Percentiles rank a stretch among this genome's conserved stretches.
Evolutionary conservation across 2,329 filamentous ascomycete species (phyloP).

Genomic region (Sporothrix brasiliensis): DNA sequence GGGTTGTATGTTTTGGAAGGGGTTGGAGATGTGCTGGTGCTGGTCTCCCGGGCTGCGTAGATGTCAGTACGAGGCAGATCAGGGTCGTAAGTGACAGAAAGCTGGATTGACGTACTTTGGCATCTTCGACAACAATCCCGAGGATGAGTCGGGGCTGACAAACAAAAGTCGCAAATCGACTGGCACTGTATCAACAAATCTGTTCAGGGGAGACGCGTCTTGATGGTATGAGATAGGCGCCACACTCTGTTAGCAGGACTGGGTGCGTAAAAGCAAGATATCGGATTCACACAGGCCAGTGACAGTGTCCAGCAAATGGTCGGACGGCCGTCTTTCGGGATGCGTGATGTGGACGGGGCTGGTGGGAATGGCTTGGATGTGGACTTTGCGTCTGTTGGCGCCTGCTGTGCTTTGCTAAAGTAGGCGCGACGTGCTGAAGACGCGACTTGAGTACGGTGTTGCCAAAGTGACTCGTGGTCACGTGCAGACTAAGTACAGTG

Average conservation of each 20-base stretch:
- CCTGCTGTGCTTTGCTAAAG: neutral
- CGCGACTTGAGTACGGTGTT: slow-evolving; percentile 23
- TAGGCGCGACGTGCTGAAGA: slow-evolving; percentile 16
- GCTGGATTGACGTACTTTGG: slow-evolving; percentile 34
- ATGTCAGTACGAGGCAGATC: neutral
- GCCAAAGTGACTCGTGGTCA: slow-evolving; percentile 30
- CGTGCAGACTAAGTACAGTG: neutral
- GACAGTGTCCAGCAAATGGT: neutral
- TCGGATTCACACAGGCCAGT: neutral
- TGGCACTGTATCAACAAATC: neutral
- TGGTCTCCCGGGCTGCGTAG: slow-evolving; percentile 67
- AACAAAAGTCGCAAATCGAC: neutral
- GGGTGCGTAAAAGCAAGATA: neutral
- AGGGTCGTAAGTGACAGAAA: neutral
- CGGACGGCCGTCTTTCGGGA: neutral
- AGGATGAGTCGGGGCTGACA: neutral
- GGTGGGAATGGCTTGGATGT: neutral
- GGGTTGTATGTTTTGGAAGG: slow-evolving; percentile 62
- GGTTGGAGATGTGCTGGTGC: slow-evolving; percentile 68
- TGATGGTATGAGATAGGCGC: neutral
- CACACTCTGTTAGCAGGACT: neutral
- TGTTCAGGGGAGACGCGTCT: slow-evolving; percentile 24
- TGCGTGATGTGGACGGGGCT: slow-evolving; percentile 1
- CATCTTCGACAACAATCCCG: slow-evolving; percentile 31
- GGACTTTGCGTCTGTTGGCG: neutral